Percentiles rank a stretch among this genome's conserved stretches.
These are phyloP conservation scores for Pneumocystis oryctolagi DNA, from an alignment of 1,139 yeast genomes.

Conservation along the genomic window DNA sequence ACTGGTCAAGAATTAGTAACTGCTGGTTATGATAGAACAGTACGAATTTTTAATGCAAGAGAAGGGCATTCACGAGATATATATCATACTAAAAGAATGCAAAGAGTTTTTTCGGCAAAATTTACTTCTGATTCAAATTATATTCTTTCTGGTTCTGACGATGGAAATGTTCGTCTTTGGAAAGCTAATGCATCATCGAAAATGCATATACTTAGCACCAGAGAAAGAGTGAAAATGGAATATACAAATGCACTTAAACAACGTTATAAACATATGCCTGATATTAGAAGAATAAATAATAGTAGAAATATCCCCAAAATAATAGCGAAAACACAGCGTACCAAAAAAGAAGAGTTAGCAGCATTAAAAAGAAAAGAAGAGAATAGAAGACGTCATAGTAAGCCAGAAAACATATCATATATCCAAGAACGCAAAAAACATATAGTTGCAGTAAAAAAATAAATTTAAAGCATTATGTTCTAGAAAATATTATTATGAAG, in stretches of 20 bases:
- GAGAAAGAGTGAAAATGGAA: conserved; percentile 70
- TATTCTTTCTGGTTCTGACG: conserved; percentile 84
- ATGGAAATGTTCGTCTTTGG: conserved; percentile 90
- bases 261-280: conserved; percentile 92
- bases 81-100: conserved; percentile 96
- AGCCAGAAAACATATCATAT: background rate
- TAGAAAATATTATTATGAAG: background rate
- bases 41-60: conserved; percentile 57
- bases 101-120: conserved; percentile 69
- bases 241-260: conserved; percentile 86
- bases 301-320: conserved; percentile 85
- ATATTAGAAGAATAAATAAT: conserved; percentile 71
- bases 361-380: conserved; percentile 67
- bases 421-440: background rate
- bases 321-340: conserved; percentile 76
- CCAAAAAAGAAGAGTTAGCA: conserved; percentile 57
- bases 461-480: background rate
- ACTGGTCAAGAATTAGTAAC: conserved; percentile 94
- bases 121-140: conserved; percentile 81
- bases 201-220: conserved; percentile 61
- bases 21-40: conserved; percentile 87
- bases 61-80: conserved; percentile 91
- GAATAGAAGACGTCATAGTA: conserved; percentile 49
- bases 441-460: background rate
- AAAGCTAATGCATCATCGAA: conserved; percentile 75